phyloP scores from a whole-genome alignment of 257 asterid genomes.

The Gentiana macrophylla region DNA sequence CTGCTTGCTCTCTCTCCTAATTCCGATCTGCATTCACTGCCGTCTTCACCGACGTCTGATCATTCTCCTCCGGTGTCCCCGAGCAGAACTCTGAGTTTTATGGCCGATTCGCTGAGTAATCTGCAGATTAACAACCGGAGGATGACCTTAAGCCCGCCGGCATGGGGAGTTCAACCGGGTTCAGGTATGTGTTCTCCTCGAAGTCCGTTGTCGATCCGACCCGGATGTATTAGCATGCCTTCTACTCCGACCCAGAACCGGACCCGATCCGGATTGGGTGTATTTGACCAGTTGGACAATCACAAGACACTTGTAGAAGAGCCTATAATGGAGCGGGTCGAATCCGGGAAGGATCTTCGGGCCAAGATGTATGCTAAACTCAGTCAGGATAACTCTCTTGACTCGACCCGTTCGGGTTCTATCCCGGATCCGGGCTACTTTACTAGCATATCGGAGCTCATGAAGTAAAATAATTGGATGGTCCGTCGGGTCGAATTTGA shows the following conservation, averaged over 20 bases:
- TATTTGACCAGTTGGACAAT: constrained; percentile 36
- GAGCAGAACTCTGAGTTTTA: constrained; percentile 22
- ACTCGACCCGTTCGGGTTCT: constrained; percentile 27
- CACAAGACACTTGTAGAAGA: constrained; percentile 34
- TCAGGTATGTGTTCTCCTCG: constrained; percentile 44
- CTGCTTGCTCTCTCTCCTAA: constrained; percentile 18
- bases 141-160: constrained; percentile 37
- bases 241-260: constrained; percentile 40
- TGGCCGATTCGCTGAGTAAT: constrained; percentile 47
- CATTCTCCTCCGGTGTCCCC: constrained; percentile 60
- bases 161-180: constrained; percentile 43
- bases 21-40: constrained; percentile 34
- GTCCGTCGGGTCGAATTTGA: too few relatives aligned
- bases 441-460: constrained; percentile 33
- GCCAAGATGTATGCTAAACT: constrained; percentile 64
- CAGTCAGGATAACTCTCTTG: constrained; percentile 67
- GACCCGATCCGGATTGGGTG: constrained; percentile 24
- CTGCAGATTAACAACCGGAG: constrained; percentile 46
- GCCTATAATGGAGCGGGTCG: constrained; percentile 75
- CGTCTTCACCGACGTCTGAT: constrained; percentile 34
- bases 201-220: constrained; percentile 31
- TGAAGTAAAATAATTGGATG: constrained; percentile 18
- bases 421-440: constrained; percentile 44
- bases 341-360: constrained; percentile 64
- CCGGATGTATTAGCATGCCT: constrained; percentile 52